These are phyloP conservation scores for Leccinum insolens DNA, from an alignment of 1,284 basidiomycete genomes.

Conservation along the genomic window DNA sequence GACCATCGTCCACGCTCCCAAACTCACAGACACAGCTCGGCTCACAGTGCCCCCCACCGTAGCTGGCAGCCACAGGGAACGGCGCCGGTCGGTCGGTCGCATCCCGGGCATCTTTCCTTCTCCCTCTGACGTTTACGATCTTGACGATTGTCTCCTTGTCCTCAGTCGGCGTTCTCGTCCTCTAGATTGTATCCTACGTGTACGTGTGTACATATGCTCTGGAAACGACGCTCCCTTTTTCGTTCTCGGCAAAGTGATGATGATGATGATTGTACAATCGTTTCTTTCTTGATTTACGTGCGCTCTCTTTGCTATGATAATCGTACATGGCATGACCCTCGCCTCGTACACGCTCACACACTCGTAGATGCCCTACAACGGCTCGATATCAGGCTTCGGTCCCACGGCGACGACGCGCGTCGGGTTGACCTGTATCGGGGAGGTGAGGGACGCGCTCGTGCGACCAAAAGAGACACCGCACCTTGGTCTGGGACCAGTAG, in stretches of 20 bases:
- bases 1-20: not conserved
- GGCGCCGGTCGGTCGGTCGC: constrained; percentile 2
- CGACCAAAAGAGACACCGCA: constrained; percentile 30
- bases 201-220: not conserved
- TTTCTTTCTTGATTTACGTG: not conserved
- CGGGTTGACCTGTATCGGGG: constrained; percentile 63
- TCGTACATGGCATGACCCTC: not conserved
- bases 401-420: constrained; percentile 76
- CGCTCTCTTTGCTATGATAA: not conserved
- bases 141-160: constrained; percentile 25
- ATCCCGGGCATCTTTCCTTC: not conserved
- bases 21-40: constrained; percentile 25
- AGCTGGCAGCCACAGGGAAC: not conserved
- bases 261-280: not conserved
- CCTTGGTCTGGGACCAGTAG: constrained; percentile 70
- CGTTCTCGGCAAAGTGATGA: not conserved
- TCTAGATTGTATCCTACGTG: constrained; percentile 17
- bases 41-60: constrained; percentile 28
- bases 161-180: constrained; percentile 21
- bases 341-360: not conserved
- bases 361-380: constrained; percentile 42
- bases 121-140: constrained; percentile 19
- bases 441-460: constrained; percentile 13
- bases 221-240: not conserved
- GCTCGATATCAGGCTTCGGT: constrained; percentile 71